phyloP scores from a whole-genome alignment of 176 grass and related monocot species.

The Cenchrus fungigraminus region DNA sequence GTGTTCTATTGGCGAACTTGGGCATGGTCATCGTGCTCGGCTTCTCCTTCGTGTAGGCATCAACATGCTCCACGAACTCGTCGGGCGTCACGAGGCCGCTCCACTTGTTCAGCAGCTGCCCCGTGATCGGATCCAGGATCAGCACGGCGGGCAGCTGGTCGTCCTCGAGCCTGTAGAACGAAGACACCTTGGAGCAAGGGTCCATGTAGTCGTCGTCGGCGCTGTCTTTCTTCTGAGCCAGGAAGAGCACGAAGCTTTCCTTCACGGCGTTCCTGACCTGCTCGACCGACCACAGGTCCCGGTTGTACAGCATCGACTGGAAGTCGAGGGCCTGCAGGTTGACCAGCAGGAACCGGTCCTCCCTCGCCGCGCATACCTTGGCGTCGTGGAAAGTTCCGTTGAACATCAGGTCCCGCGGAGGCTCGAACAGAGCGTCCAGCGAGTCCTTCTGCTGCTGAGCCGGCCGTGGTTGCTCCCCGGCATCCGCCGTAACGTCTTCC shows the following conservation, averaged over 20 bases:
- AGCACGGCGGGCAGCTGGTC: conserved; percentile 39
- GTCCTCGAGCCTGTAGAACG: conserved; percentile 15
- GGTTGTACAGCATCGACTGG: conserved; percentile 37
- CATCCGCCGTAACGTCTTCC: background rate
- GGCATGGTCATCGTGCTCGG: conserved; percentile 19
- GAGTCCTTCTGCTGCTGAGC: background rate
- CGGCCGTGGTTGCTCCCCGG: background rate
- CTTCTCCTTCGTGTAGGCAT: background rate
- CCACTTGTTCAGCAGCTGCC: conserved; percentile 19
- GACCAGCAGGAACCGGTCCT: conserved; percentile 37
- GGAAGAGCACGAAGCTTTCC: conserved; percentile 29
- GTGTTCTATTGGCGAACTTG: background rate
- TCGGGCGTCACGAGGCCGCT: conserved; percentile 34
- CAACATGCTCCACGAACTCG: background rate
- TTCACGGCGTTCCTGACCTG: background rate
- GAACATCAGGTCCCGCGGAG: conserved; percentile 20
- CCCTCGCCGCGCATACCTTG: conserved; percentile 22
- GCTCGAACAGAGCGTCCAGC: background rate
- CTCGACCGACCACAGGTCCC: conserved; percentile 41
- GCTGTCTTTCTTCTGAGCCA: background rate
- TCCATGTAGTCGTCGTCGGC: background rate
- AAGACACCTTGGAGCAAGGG: conserved; percentile 18
- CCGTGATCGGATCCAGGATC: conserved; percentile 51
- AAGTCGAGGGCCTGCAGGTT: conserved; percentile 1
- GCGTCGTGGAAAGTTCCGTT: background rate